Evolutionary conservation across 768 basidiomycete genomes (phyloP), one percentile per base, ranked within the genome.

Genomic region (Daedaleopsis sinensis): DNA sequence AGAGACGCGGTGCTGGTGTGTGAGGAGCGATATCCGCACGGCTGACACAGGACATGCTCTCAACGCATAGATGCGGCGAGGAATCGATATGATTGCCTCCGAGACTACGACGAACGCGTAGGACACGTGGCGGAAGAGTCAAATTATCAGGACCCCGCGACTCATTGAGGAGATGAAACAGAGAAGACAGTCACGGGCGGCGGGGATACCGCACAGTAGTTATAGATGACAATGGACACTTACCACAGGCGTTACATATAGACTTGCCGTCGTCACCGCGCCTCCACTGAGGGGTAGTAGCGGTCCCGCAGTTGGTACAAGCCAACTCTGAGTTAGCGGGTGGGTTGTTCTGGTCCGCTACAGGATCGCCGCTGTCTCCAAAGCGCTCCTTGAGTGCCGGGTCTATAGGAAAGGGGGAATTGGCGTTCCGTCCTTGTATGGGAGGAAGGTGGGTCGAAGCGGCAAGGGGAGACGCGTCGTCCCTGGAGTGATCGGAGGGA

Each of bases 161-260:
- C 44, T 32, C 48, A 37, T 11, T 58, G 52, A 19, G 61, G 49
- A 62, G 64, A 69, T 66, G 64, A 69, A 66, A 62, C 51, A 55
- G 63, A 65, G 69, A 74, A 67, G 70, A 70, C 70, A 69, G 54
- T 57, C 7, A 9, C 35, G 44, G n/a, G 51, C 55, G 55, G 55
- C n/a, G 44, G 18, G 21, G 18, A 47, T 53, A 35, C 32, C 48
- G 55, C 60, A 58, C 59, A 69, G 68, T 72, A 71, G 70, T 71
- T 11, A 38, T n/a, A 53, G 36, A 21, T 18, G 9, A 38, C 35
- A 75, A 74, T 70, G 68, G 70, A 71, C 70, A 64, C 91, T 83
- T 73, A 94, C 93, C 93, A 75, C 93, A 94, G 54, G 91, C 90
- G 74, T 94, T 94, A 79, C 93, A 95, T 71, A 94, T 84, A 52